Evolutionary conservation across 1,284 basidiomycete genomes (phyloP).

Genomic region (Boletellus deceptivus): DNA sequence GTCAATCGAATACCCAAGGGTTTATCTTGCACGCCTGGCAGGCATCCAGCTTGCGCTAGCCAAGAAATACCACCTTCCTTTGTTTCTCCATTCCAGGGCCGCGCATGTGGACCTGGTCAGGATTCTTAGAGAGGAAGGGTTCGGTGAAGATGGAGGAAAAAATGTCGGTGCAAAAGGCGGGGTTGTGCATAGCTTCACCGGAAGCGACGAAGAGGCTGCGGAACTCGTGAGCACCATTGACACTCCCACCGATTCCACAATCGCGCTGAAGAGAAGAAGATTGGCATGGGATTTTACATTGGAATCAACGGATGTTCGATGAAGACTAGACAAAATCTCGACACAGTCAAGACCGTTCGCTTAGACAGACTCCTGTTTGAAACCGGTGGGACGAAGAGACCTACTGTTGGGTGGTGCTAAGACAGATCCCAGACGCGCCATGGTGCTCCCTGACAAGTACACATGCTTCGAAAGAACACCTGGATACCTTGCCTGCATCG

Average conservation of each 20-base stretch:
- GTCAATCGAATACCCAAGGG: background rate
- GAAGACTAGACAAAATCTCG: constrained; percentile 75
- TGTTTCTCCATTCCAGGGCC: constrained; percentile 85
- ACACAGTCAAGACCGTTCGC: constrained; percentile 59
- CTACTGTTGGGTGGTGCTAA: background rate
- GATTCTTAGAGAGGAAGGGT: constrained; percentile 67
- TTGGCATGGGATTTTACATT: constrained; percentile 61
- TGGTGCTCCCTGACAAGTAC: constrained; percentile 83
- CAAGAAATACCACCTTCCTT: constrained; percentile 69
- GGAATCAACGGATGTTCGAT: constrained; percentile 84
- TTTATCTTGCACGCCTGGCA: constrained; percentile 19
- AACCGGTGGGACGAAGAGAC: constrained; percentile 50
- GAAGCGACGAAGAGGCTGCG: constrained; percentile 60
- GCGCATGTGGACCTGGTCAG: constrained; percentile 72
- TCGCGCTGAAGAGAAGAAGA: constrained; percentile 36
- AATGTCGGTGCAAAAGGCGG: constrained; percentile 61
- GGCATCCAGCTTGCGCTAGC: constrained; percentile 68
- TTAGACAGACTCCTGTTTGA: constrained; percentile 74
- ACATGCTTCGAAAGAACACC: constrained; percentile 65
- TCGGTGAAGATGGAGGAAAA: constrained; percentile 56
- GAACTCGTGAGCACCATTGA: constrained; percentile 56
- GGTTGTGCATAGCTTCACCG: constrained; percentile 89
- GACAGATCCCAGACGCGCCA: constrained; percentile 58
- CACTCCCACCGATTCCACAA: background rate
- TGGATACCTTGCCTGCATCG: constrained; percentile 52